Base-by-base conservation (phyloP, 2,329 filamentous ascomycete genomes). In the Stemphylium lycopersici region DNA sequence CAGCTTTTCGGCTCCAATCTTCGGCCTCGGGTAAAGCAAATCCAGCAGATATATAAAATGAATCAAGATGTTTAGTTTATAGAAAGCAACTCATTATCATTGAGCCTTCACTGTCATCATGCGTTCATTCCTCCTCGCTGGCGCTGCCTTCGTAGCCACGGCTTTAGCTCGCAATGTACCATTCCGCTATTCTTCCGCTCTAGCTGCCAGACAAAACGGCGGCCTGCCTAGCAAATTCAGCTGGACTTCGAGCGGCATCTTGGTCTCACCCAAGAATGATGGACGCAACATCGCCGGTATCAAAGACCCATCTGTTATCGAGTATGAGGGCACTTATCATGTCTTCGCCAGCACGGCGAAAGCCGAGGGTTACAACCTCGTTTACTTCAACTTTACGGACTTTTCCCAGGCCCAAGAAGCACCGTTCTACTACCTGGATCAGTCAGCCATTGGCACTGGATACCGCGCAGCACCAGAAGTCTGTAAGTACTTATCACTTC, bases 401-500 rank as follows among this genome's bases (percentile, higher is more conserved):
- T 75, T 76, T 48, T 44, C 47, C 15, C 26, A 70, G 39, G 77
- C 76, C 3, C 52, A 65, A 26, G 41, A 54, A 3, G 67, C 76
- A 10, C 56, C 64, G 0, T 76, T 77, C 59, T 66, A 66, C 62
- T 78, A 78, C 57, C 71, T 79, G 10, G 75, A 78, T 38, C 67
- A 75, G 48, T 61, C 70, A 1, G 54, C 62, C 11, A 71, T 79
- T n/a, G 76, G 76, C 6, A 60, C 67, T 0, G 77, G 76, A 3
- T 79, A 78, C 59, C 71, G 75, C 6, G 77, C 77, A 11, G 76
- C 76, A 3, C 76, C 76, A 1, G 48, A 78, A 48, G 71, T 79
- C 26, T 78, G 52, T 55, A 43, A 3, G 52, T 52, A 20, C 20
- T 36, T 0, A 2, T 4, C 4, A n/a, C 18, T 13, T 43, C 11